Evolutionary conservation across 2,329 filamentous ascomycete species (phyloP), one percentile per base, ranked within the genome.

Genomic region (Exophiala alcalophila): DNA sequence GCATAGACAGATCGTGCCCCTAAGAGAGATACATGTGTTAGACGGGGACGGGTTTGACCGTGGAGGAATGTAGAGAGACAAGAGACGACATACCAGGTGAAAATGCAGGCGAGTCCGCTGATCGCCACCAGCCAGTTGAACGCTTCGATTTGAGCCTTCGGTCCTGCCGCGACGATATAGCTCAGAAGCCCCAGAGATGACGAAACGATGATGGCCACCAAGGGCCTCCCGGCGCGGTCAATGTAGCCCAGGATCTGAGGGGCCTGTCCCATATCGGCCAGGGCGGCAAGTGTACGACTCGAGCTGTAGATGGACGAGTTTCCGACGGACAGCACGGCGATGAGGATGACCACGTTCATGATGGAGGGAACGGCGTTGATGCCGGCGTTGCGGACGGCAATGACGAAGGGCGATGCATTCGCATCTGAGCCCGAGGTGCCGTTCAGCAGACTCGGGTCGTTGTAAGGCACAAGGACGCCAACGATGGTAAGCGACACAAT

Each of bases 261-360:
- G 0, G 86, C 89, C 61, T 92, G 88, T 41, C 81, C 78, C 64
- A 94, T 88, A 62, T 95, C 89, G 30, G 90, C 89, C 2, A 96
- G 77, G 3, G 90, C 89, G 18, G 89, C 87, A 5, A 97, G 78
- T 2, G 90, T 96, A 57, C 91, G 82, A 1, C 87, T 94, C 16
- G 87, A 91, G 24, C 89, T 91, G 58, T 94, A 97, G 47, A 96
- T 83, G 49, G 89, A 83, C 5, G 87, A 91, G 65, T 95, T 96
- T 44, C 89, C 89, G 47, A 96, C 90, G 1, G 87, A 94, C 15
- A 96, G 70, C 15, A 95, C 89, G 14, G 90, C 84, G 50, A 94
- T 80, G 60, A 96, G 80, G 62, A 96, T 95, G 48, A 96, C 88
- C n/a, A 80, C 81, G 65, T 97, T 96, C 84, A 96, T 94, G 40